phyloP scores from a whole-genome alignment of 805 yeast genomes.

The Metschnikowia corniflorae region DNA sequence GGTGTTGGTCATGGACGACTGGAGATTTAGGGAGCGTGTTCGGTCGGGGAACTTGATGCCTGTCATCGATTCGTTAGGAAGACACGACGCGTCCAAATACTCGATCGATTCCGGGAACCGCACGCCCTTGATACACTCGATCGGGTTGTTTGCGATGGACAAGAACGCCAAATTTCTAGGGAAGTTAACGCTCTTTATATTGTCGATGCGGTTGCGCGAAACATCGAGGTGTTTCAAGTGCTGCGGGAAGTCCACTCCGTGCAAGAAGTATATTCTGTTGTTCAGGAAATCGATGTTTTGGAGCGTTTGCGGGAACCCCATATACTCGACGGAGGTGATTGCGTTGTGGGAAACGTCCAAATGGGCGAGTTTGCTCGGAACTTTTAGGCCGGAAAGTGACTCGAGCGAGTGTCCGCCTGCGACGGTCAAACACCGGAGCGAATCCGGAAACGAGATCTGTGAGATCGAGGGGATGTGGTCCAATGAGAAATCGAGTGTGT shows the following conservation, averaged over 20 bases:
- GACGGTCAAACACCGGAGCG: constrained; percentile 34
- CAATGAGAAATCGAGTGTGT: constrained; percentile 35
- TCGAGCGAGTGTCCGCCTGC: constrained; percentile 40
- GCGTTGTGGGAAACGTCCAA: constrained; percentile 35
- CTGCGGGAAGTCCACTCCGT: constrained; percentile 38
- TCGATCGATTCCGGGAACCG: constrained; percentile 37
- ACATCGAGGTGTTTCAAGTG: constrained; percentile 29
- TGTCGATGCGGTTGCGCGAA: constrained; percentile 40
- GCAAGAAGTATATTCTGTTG: constrained; percentile 37
- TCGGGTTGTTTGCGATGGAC: constrained; percentile 37
- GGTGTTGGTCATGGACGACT: constrained; percentile 43
- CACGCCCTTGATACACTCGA: constrained; percentile 40
- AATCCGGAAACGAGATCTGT: constrained; percentile 37
- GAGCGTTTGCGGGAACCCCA: constrained; percentile 32
- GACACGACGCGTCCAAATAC: constrained; percentile 38
- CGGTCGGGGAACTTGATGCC: constrained; percentile 45
- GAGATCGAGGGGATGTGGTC: constrained; percentile 37
- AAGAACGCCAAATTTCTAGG: constrained; percentile 31
- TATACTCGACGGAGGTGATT: constrained; percentile 33
- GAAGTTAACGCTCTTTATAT: constrained; percentile 34
- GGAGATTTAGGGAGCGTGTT: constrained; percentile 34
- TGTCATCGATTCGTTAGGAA: constrained; percentile 46
- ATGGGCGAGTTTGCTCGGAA: constrained; percentile 30
- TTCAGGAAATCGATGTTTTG: constrained; percentile 33
- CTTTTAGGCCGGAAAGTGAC: constrained; percentile 36